Evolutionary conservation across 2,329 filamentous ascomycete species (phyloP), one percentile per base, ranked within the genome.

Genomic region (Nothophoma quercina): DNA sequence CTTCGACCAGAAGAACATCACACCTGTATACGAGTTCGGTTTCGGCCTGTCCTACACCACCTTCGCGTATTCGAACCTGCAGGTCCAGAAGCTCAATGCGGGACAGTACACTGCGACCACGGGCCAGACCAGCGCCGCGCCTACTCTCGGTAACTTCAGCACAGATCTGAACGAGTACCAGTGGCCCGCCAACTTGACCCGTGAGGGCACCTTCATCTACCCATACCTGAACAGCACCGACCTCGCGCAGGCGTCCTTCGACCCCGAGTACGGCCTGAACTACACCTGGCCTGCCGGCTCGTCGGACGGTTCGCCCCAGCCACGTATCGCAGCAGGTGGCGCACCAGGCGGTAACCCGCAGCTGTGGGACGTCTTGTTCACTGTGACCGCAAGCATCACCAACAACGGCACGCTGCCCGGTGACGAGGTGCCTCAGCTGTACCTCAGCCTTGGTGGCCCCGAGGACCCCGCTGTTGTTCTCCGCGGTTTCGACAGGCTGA

Each of bases 11-110:
- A 72, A 81, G 49, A 79, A 84, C 61, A 81, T 84, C 46, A 83
- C 84, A 1, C 89, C 90, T 1, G 84, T 90, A 58, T 95, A 87
- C 74, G 90, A 93, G 68, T 96, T 95, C 63, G 91, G 91, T 7
- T 89, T 83, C 65, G 91, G 91, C 49, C 78, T 96, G 10, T 89
- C 85, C 3, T 96, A 95, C 80, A 91, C 90, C 1, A 90, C 82
- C 2, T 93, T 96, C 68, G 73, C 83, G 46, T 91, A 91, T 77
- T 85, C 87, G n/a, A 79, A 89, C 69, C 75, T 95, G 26, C 72
- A 79, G 23, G 76, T 91, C 26, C 64, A 77, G 59, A 82, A 83
- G 62, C 73, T 76, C 39, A 64, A 77, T n/a, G 79, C 78, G 1
- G 71, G 70, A 16, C 66, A 78, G 0, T 90, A 90, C 77, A 75